Percentiles rank a stretch among this genome's conserved stretches.
phyloP scores from a whole-genome alignment of 2,329 filamentous ascomycete genomes.

The Tolypocladium tundrense region DNA sequence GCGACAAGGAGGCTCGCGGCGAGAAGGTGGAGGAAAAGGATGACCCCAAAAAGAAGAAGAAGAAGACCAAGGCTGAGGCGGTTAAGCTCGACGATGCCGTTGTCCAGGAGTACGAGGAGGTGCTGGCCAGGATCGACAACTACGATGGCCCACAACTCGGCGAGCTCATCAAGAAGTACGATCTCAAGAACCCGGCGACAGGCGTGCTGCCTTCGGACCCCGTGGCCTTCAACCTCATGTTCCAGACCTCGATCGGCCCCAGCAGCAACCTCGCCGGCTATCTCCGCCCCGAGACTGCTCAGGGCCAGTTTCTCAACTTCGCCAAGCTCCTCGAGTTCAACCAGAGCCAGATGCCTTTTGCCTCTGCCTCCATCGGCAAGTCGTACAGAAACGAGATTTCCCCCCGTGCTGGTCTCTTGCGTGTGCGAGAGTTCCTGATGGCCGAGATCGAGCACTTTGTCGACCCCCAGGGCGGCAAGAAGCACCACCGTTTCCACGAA shows the following conservation, averaged over 20 bases:
- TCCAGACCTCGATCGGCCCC: constrained; percentile 88
- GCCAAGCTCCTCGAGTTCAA: constrained; percentile 94
- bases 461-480: constrained; percentile 89
- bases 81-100: constrained; percentile 81
- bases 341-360: constrained; percentile 90
- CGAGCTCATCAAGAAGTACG: constrained; percentile 78
- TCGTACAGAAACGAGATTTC: constrained; percentile 98
- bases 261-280: constrained; percentile 80
- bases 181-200: constrained; percentile 80
- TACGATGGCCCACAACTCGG: constrained; percentile 82
- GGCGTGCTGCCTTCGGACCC: constrained; percentile 68
- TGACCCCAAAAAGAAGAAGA: constrained; percentile 67
- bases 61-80: constrained; percentile 73
- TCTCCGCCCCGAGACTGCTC: constrained; percentile 87
- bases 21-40: constrained; percentile 70
- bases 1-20: constrained; percentile 86
- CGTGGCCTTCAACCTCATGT: constrained; percentile 97
- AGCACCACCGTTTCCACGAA: constrained; percentile 78
- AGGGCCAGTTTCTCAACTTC: constrained; percentile 97
- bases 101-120: constrained; percentile 82
- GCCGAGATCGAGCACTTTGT: constrained; percentile 99
- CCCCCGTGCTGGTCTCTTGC: constrained; percentile 77
- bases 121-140: constrained; percentile 90
- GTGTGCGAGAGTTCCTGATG: constrained; percentile 97
- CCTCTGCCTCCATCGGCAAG: constrained; percentile 93